These are phyloP conservation scores for Macrocybe gigantea DNA, from an alignment of 768 basidiomycete genomes.

Conservation along the genomic window DNA sequence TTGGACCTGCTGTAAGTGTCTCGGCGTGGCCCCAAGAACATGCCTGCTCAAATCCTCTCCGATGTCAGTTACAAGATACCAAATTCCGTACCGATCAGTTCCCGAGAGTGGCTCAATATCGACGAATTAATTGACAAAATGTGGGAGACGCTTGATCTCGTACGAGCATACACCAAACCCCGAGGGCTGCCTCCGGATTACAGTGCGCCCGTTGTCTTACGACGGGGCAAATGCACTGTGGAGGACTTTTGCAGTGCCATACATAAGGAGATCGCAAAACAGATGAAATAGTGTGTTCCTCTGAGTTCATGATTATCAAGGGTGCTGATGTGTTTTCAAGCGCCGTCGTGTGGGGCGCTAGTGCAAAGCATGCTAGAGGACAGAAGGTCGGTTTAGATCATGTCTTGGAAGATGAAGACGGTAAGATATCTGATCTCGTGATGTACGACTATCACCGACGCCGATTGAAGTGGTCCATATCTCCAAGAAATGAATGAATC, in stretches of 20 bases:
- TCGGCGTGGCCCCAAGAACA: neutral
- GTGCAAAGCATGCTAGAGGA: conserved; percentile 94
- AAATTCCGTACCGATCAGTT: conserved; percentile 90
- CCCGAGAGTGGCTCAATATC: conserved; percentile 91
- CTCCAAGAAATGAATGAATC: conserved; percentile 35
- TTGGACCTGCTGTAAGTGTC: conserved; percentile 74
- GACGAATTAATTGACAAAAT: conserved; percentile 91
- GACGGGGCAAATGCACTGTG: conserved; percentile 54
- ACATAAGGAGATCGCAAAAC: conserved; percentile 96
- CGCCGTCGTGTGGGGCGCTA: conserved; percentile 92
- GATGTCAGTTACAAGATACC: conserved; percentile 80
- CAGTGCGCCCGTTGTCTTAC: conserved; percentile 81
- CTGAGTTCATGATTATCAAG: neutral
- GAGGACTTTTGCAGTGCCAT: conserved; percentile 93
- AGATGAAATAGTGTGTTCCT: conserved; percentile 84
- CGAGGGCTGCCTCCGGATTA: conserved; percentile 91
- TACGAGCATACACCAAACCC: conserved; percentile 96
- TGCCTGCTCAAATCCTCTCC: neutral
- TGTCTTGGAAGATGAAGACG: conserved; percentile 83
- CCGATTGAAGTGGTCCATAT: conserved; percentile 48
- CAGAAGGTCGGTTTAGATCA: conserved; percentile 94
- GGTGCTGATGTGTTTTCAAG: conserved; percentile 28
- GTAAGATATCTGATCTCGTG: conserved; percentile 30
- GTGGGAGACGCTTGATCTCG: conserved; percentile 91
- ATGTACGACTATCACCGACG: conserved; percentile 5